Base-by-base conservation (phyloP, 345 rosid species). In the Diplotaxis tenuifolia region DNA sequence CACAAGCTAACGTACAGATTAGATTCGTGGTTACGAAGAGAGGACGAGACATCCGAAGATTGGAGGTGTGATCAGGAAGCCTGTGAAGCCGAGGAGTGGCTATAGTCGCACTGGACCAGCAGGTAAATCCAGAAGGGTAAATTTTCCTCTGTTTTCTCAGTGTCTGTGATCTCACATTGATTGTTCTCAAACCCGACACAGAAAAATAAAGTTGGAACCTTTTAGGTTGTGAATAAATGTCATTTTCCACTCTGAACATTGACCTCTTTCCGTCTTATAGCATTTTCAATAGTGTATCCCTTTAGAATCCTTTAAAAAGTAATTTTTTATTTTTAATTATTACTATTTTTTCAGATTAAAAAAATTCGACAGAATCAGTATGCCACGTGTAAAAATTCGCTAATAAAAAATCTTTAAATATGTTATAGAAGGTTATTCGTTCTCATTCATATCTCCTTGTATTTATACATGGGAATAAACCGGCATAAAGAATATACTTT, bases 121-220 rank as follows among this genome's bases (percentile, higher is more conserved):
- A 0, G 95, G 97, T 11, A 81, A 92, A 19, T 95, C 97, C 9
- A 86, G 62, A 80, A 91, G 89, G 95, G 97, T 88, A 78, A 1
- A 28, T 0, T 7, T 65, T 57, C 1, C 27, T 57, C 50, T 40
- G 22, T 65, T 50, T 59, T 65, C 11, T 20, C 21, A 7, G 15
- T 25, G 62, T 63, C 9, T 63, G 61, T 3, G 11, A 58, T 36
- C 52, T 21, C 11, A 49, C 6, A 22, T 20, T 20, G 18, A 19
- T 29, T 1, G 32, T 29, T 29, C 32, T 6, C 5, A 4, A 45
- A 3, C 40, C 23, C 31, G 8, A 19, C 19, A 27, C n/a, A 16
- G 25, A 23, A 23, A 23, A 1, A 23, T 3, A 56, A 72, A 74
- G 50, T 18, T 61, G 62, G 45, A 38, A 49, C 22, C 70, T 75